A percentile compares a stretch with the other conserved stretches of the same genome.
Evolutionary conservation across 805 yeast genomes (phyloP).

Genomic region (Tetrapisispora phaffii): DNA sequence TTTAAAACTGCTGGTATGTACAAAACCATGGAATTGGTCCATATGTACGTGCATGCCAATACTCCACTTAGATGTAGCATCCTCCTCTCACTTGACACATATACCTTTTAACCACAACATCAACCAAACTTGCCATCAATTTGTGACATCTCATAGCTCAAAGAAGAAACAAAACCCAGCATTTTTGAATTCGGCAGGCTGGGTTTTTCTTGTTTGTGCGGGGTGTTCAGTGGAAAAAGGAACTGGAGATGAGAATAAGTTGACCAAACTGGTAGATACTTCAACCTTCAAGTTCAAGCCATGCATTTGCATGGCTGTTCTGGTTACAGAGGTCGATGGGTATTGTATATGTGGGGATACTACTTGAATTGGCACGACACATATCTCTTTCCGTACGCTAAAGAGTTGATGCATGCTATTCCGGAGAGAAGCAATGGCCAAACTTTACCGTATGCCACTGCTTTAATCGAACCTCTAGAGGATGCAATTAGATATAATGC

Average conservation of each 20-base stretch:
- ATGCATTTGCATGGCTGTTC: too few species aligned
- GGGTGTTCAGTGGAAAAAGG: neutral
- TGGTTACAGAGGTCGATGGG: too few species aligned
- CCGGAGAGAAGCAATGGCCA: conserved; percentile 53
- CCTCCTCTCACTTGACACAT: neutral
- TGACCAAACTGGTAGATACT: too few species aligned
- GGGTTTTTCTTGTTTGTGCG: neutral
- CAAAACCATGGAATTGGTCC: neutral
- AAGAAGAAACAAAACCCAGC: conserved; percentile 1
- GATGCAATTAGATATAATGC: conserved; percentile 62
- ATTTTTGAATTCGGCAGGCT: neutral
- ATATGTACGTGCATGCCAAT: too few species aligned
- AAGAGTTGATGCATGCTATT: conserved; percentile 52
- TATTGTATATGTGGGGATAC: too few species aligned
- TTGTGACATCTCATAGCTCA: neutral
- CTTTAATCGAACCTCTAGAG: conserved; percentile 45
- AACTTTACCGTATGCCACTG: conserved; percentile 43
- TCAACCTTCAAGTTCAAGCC: too few species aligned
- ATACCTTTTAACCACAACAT: neutral
- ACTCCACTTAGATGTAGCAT: neutral
- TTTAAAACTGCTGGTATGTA: neutral
- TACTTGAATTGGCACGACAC: conserved; percentile 32
- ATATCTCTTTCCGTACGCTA: conserved; percentile 60
- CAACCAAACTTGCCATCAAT: neutral
- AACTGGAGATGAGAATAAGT: too few species aligned